Percentiles rank a stretch among this genome's conserved stretches.
These are phyloP conservation scores for Fusarium coffeatum DNA, from an alignment of 2,329 filamentous ascomycete species.

Conservation along the genomic window DNA sequence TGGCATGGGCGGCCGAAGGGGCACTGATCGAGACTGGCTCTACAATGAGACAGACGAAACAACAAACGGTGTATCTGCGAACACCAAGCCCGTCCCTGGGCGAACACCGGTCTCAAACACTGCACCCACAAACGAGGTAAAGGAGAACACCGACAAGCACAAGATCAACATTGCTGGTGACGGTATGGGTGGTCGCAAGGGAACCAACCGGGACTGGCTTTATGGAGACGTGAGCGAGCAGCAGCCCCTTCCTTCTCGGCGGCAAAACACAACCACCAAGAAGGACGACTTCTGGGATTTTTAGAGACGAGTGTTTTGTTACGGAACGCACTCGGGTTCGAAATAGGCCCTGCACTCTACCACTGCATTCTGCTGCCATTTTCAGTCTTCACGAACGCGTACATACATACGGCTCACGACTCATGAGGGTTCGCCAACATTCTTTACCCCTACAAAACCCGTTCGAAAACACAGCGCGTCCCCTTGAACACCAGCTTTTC, in stretches of 20 bases:
- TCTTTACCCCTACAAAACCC: conserved; percentile 26
- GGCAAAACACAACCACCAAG: conserved; percentile 51
- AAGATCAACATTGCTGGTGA: conserved; percentile 64
- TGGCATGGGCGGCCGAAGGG: conserved; percentile 73
- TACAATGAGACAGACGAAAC: conserved; percentile 46
- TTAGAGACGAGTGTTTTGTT: conserved; percentile 44
- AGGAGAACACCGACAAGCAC: conserved; percentile 28
- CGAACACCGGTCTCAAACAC: conserved; percentile 49
- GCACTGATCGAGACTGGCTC: conserved; percentile 62
- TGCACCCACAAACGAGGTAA: conserved; percentile 7
- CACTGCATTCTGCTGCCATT: background rate
- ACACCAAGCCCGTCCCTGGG: conserved; percentile 46
- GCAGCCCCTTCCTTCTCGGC: conserved; percentile 51
- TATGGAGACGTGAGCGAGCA: conserved; percentile 53
- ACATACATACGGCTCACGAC: conserved; percentile 18
- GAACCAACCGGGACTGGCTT: conserved; percentile 62
- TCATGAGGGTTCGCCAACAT: conserved; percentile 16
- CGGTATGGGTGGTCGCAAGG: conserved; percentile 73
- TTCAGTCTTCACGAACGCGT: conserved; percentile 6
- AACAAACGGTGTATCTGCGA: conserved; percentile 10
- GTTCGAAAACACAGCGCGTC: conserved; percentile 6
- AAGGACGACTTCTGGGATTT: conserved; percentile 62
- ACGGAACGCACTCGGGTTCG: background rate
- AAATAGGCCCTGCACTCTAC: background rate
- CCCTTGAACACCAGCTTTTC: background rate